Evolutionary conservation across 2,329 filamentous ascomycete genomes (phyloP).

Genomic region (Fusarium sterilihyphosum): DNA sequence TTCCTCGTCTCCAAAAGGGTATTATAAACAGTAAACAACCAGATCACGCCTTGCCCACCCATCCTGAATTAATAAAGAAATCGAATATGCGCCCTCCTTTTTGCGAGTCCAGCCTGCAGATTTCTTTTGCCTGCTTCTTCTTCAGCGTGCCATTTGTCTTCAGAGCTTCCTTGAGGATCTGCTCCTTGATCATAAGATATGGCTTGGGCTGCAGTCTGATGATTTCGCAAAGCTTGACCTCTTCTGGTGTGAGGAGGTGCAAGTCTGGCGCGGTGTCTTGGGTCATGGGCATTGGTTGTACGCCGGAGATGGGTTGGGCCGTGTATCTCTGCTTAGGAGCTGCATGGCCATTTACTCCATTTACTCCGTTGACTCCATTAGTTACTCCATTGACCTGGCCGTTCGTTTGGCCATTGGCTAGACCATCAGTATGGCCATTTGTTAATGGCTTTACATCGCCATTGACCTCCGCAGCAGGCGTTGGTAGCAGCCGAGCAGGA

Average conservation of each 20-base stretch:
- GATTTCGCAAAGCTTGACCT: conserved; percentile 85
- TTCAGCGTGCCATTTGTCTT: conserved; percentile 89
- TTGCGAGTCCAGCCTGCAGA: conserved; percentile 83
- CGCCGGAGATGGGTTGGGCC: conserved; percentile 67
- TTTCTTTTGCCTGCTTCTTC: conserved; percentile 91
- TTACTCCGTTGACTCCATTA: conserved; percentile 50
- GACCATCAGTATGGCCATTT: conserved; percentile 63
- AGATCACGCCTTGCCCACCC: conserved; percentile 82
- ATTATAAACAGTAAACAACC: conserved; percentile 35
- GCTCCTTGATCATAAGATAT: conserved; percentile 93
- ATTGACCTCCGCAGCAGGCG: conserved; percentile 50
- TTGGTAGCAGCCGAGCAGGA: conserved; percentile 64
- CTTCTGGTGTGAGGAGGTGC: conserved; percentile 85
- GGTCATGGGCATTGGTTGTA: conserved; percentile 73
- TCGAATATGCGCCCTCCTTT: conserved; percentile 91
- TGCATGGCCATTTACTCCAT: conserved; percentile 51
- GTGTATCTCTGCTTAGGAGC: conserved; percentile 61
- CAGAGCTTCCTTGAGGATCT: conserved; percentile 88
- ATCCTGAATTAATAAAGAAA: conserved; percentile 92
- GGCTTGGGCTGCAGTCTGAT: conserved; percentile 91
- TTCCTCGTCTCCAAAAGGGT: conserved; percentile 34
- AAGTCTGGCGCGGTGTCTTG: conserved; percentile 83
- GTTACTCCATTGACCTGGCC: conserved; percentile 59
- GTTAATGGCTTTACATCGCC: conserved; percentile 64
- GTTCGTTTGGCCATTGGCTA: conserved; percentile 54